Evolutionary conservation across 805 yeast species (phyloP).

Genomic region (Hanseniaspora occidentalis): DNA sequence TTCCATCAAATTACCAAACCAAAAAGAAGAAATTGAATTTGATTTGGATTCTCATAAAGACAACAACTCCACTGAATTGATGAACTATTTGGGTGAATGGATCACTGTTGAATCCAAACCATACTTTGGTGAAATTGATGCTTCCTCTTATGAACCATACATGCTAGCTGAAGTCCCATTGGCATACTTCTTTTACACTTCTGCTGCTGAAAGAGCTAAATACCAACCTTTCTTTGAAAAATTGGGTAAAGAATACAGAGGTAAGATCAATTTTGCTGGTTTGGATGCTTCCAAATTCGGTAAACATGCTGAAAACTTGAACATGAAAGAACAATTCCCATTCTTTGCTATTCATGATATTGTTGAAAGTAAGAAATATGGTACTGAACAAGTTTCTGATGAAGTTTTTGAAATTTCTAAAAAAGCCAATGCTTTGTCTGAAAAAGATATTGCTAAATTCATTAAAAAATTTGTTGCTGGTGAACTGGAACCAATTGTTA

Average conservation of each 20-base stretch:
- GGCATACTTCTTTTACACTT: conserved; percentile 76
- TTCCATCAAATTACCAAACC: conserved; percentile 21
- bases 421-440: conserved; percentile 37
- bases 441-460: conserved; percentile 44
- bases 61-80: conserved; percentile 8
- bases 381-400: conserved; percentile 44
- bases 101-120: conserved; percentile 56
- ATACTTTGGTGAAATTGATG: conserved; percentile 75
- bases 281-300: conserved; percentile 73
- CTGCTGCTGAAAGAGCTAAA: conserved; percentile 50
- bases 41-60: background rate
- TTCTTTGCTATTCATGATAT: conserved; percentile 79
- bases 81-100: conserved; percentile 19
- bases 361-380: conserved; percentile 58
- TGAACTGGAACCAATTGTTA: conserved; percentile 55
- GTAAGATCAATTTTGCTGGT: conserved; percentile 77
- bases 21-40: conserved; percentile 5
- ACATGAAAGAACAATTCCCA: conserved; percentile 79
- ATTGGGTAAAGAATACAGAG: conserved; percentile 65
- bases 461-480: conserved; percentile 55
- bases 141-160: conserved; percentile 64
- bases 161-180: conserved; percentile 64
- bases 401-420: conserved; percentile 23
- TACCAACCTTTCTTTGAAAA: conserved; percentile 40
- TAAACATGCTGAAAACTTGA: conserved; percentile 74